Base-by-base conservation (phyloP, 768 basidiomycete genomes). In the Scleroderma bovista region DNA sequence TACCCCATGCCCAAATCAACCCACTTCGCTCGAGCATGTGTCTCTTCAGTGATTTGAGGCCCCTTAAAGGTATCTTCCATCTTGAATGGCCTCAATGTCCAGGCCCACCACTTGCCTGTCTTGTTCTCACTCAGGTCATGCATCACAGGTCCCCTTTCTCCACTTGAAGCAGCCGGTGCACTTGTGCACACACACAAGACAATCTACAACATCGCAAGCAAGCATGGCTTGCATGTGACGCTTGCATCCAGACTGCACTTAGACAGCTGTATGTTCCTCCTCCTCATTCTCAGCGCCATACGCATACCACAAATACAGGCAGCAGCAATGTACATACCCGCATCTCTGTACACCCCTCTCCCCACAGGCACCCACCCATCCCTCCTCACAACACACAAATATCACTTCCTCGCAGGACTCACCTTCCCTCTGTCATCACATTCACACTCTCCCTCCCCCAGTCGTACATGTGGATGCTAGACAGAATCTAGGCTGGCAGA, bases 401-500 rank as follows among this genome's bases (percentile, higher is more conserved):
- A 73, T 1, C 72, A 70, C 26, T 84, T 84, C 70, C 71, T 84
- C 10, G 71, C 78, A 6, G 74, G 75, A 24, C 52, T 85, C 11
- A 71, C 59, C 69, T 85, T 9, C 77, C 78, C 4, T 72, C 76
- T 3, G 53, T 81, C 44, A 63, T 73, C n/a, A 75, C 76, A 5
- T 68, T 85, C 52, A 77, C 76, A 1, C 64, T 83, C 9, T 80
- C 84, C 9, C 76, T 72, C 0, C 60, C 64, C 0, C 70, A 76
- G 1, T 86, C 83, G 5, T 86, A 82, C 66, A 70, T 70, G 36
- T 78, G 84, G 16, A 69, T 84, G 61, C 53, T 51, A 13, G 84
- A 85, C 58, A 79, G 79, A 10, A 72, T 75, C 19, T 84, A 81
- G 81, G 70, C 77, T 3, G 81, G 84, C 33, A 84, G 84, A n/a